A percentile compares a stretch with the other conserved stretches of the same genome.
These are phyloP conservation scores for Suillus brevipes DNA, from an alignment of 768 basidiomycete species.

Conservation along the genomic window DNA sequence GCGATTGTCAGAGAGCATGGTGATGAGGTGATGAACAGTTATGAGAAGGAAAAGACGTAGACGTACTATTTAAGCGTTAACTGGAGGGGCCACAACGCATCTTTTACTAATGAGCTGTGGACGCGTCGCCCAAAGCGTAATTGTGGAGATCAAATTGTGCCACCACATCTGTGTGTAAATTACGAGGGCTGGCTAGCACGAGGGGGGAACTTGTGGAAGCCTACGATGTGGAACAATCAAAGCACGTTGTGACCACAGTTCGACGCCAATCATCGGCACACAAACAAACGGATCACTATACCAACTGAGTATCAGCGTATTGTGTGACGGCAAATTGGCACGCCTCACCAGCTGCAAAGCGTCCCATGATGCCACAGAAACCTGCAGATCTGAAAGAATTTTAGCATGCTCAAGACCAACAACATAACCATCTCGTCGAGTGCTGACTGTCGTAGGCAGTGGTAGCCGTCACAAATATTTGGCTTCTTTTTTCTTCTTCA, in stretches of 20 bases:
- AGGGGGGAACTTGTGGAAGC: too few relatives aligned
- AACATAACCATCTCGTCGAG: background rate
- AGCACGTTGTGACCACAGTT: too few relatives aligned
- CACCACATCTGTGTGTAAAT: too few relatives aligned
- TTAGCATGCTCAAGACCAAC: background rate
- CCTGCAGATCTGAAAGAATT: background rate
- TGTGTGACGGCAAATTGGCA: background rate
- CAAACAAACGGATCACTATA: background rate
- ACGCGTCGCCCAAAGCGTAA: too few relatives aligned
- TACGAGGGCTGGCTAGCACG: too few relatives aligned
- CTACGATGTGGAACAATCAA: too few relatives aligned
- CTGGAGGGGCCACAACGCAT: too few relatives aligned
- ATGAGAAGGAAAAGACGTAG: too few relatives aligned
- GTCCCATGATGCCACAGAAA: background rate
- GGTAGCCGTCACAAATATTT: background rate
- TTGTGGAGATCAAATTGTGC: too few relatives aligned
- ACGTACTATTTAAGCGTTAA: too few relatives aligned
- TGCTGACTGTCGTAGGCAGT: background rate
- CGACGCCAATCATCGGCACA: background rate
- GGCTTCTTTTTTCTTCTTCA: background rate
- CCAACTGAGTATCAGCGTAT: background rate
- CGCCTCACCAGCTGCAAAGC: background rate
- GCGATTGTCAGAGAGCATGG: slow-evolving; percentile 17
- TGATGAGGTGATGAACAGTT: too few relatives aligned
- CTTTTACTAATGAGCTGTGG: too few relatives aligned